Evolutionary conservation across 2,329 filamentous ascomycete genomes (phyloP).

Genomic region (Xylariaceae sp.): DNA sequence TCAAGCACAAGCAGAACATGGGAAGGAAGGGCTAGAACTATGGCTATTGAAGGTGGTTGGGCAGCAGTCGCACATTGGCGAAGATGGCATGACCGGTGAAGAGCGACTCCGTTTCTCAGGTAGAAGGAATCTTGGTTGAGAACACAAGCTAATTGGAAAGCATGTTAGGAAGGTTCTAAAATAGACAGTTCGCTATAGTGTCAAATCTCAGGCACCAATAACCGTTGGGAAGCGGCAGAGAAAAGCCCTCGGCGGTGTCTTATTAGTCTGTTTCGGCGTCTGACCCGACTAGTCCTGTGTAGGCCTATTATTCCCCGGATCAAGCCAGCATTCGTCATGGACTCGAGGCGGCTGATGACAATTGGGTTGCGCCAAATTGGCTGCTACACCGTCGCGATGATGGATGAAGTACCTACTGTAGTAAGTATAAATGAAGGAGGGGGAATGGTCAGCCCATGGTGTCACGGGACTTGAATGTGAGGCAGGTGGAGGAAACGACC

Average conservation of each 20-base stretch:
- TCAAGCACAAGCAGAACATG: conserved; percentile 8
- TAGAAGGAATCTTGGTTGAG: background rate
- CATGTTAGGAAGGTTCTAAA: conserved; percentile 3
- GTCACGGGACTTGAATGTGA: too few species aligned
- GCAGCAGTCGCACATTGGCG: conserved; percentile 5
- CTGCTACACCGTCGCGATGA: too few species aligned
- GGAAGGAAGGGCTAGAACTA: background rate
- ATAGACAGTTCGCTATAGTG: conserved; percentile 3
- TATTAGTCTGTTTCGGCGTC: conserved; percentile 18
- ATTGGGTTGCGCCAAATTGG: background rate
- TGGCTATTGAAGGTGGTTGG: conserved; percentile 12
- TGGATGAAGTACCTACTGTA: too few species aligned
- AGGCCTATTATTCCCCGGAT: conserved; percentile 12
- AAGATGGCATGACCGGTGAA: background rate
- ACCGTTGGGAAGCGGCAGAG: background rate
- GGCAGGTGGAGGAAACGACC: too few species aligned
- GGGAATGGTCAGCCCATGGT: too few species aligned
- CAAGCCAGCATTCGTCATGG: conserved; percentile 13
- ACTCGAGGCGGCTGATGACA: background rate
- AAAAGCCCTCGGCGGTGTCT: conserved; percentile 9
- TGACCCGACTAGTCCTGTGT: conserved; percentile 12
- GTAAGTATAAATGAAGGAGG: too few species aligned
- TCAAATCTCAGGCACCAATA: conserved; percentile 4
- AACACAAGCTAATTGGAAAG: background rate
- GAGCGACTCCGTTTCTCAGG: background rate